Base-by-base conservation (phyloP, 2,329 filamentous ascomycete species). In the Aspergillus fijiensis region DNA sequence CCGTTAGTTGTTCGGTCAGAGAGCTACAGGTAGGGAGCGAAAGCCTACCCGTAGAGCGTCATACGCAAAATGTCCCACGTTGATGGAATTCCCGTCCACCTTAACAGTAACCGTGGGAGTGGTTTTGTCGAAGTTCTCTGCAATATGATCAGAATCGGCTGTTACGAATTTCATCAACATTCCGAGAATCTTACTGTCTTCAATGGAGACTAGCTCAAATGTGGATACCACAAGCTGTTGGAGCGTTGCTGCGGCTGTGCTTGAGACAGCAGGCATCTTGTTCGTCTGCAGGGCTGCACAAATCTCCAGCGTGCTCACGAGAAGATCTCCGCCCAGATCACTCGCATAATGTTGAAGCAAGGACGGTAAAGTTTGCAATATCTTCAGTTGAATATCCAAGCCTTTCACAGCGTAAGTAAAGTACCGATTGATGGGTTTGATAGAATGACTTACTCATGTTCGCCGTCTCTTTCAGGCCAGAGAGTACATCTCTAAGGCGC, bases 221-320 rank as follows among this genome's bases (percentile, higher is more conserved):
- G 96, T 90, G 0, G 91, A 89, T 33, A 95, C 91, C 7, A 98
- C 88, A 14, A 99, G 84, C 75, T 98, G 95, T 76, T 97, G 94
- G 57, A 99, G 80, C 2, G 95, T 98, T n/a, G 95, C 95, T 27
- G 94, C 92, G 10, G 95, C 95, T 1, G 96, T 98, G 69, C 96
- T 96, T 72, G 94, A 96, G 67, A 99, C 92, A 55, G 96, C 92
- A 27, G 89, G 87, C 78, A 93, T 96, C 78, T 97, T 98, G 76
- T 90, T 95, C 59, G 87, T 89, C 76, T 98, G 93, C 52, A 99
- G 79, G 54, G 91, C 89, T 62, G 95, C 95, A 77, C 95, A 98
- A 72, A 96, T 91, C 72, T 96, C 93, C 65, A 99, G 79, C 0
- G 91, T 87, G 10, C 87, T 91, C 29, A 92, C 89, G 45, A 99